phyloP scores from a whole-genome alignment of 495 filamentous ascomycete species.

The Aspergillus sclerotioniger region DNA sequence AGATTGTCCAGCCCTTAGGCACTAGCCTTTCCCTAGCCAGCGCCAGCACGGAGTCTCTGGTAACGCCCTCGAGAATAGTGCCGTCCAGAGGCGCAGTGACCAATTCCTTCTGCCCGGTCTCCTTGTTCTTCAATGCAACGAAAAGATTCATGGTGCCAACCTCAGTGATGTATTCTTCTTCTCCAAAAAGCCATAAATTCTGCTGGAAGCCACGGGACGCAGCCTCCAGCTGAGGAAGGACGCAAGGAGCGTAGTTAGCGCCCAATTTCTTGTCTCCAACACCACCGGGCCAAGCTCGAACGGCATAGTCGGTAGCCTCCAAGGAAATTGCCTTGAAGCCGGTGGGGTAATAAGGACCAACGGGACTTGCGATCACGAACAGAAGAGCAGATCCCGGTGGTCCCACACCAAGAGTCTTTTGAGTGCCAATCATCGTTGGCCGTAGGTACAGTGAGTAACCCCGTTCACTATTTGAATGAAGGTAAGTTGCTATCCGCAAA shows the following conservation, averaged over 20 bases:
- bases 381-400: constrained; percentile 87
- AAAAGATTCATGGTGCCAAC: constrained; percentile 99
- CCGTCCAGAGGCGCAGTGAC: constrained; percentile 92
- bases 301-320: constrained; percentile 90
- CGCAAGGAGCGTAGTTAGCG: constrained; percentile 96
- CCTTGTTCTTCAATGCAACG: constrained; percentile 72
- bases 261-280: constrained; percentile 97
- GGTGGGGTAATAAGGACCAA: constrained; percentile 96
- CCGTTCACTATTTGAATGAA: constrained; percentile 43
- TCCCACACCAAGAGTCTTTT: constrained; percentile 86
- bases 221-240: constrained; percentile 87
- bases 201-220: constrained; percentile 91
- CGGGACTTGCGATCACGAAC: constrained; percentile 92
- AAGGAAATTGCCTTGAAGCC: constrained; percentile 95
- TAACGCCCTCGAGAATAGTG: constrained; percentile 95
- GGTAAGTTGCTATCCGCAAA: neutral
- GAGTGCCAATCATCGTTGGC: constrained; percentile 95
- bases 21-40: constrained; percentile 79
- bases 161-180: constrained; percentile 92
- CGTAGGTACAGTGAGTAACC: constrained; percentile 95
- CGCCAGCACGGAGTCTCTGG: constrained; percentile 77
- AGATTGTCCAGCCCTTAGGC: constrained; percentile 84
- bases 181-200: constrained; percentile 95
- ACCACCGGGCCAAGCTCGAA: constrained; percentile 96
- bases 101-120: constrained; percentile 84